Evolutionary conservation across 2,329 filamentous ascomycete species (phyloP).

Genomic region (Periconia sp.): DNA sequence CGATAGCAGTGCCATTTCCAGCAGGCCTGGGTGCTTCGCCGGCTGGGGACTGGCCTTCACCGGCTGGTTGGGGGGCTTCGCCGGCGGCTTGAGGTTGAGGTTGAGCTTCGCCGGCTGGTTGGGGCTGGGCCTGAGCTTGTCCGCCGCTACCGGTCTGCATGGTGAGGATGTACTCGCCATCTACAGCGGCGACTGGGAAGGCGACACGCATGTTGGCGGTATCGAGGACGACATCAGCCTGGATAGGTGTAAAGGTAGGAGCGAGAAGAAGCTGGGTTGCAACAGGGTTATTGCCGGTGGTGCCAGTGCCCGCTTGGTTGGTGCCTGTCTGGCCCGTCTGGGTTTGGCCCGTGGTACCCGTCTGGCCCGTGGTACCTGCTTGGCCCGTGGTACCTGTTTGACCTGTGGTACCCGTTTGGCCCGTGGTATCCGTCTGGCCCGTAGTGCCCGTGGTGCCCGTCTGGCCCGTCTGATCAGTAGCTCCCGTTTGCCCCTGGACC

Average conservation of each 20-base stretch:
- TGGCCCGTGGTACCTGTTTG: not conserved
- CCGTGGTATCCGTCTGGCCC: slow-evolving; percentile 4
- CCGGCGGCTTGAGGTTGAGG: slow-evolving; percentile 13
- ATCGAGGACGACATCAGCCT: slow-evolving; percentile 42
- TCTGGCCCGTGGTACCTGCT: slow-evolving; percentile 4
- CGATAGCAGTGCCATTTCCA: slow-evolving; percentile 6
- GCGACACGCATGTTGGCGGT: slow-evolving; percentile 44
- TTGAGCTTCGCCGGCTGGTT: slow-evolving; percentile 6
- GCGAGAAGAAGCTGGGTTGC: slow-evolving; percentile 40
- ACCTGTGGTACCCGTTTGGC: not conserved
- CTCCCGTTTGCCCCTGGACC: slow-evolving; percentile 6
- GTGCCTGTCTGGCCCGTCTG: slow-evolving; percentile 3
- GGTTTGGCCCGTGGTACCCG: slow-evolving; percentile 5
- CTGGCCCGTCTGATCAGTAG: not conserved
- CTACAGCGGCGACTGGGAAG: slow-evolving; percentile 41
- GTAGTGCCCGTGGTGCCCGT: slow-evolving; percentile 3
- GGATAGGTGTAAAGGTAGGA: slow-evolving; percentile 44
- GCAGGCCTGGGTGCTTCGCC: slow-evolving; percentile 4
- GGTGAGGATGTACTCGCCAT: slow-evolving; percentile 45
- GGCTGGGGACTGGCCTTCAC: not conserved
- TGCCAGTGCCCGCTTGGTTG: slow-evolving; percentile 30
- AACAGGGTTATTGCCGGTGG: slow-evolving; percentile 40
- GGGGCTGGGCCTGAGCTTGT: slow-evolving; percentile 12
- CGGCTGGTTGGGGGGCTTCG: not conserved
- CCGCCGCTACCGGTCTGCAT: slow-evolving; percentile 31